Base-by-base conservation (phyloP, 2,329 filamentous ascomycete species). In the Fusarium denticulatum region DNA sequence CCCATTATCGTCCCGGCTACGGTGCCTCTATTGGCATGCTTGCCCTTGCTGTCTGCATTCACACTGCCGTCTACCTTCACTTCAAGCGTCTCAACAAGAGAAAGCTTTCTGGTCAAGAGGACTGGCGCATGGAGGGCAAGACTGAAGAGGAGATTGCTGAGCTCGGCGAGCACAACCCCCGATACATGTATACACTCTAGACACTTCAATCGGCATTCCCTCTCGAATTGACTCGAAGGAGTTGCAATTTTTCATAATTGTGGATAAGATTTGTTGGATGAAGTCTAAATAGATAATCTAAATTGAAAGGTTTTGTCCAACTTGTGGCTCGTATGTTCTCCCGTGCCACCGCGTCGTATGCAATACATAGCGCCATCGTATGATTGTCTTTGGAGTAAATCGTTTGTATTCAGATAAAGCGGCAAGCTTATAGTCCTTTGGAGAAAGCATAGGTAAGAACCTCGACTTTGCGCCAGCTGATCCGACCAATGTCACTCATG, bases 1-100 rank as follows among this genome's bases (percentile, higher is more conserved):
- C 87, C 0, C 79, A 82, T 1, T 90, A 85, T 64, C 77, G 85
- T 15, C 83, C 81, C n/a, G 88, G 88, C 1, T 88, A 89, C 62
- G 85, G 81, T 10, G 86, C 88, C 0, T 86, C 85, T 0, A 82
- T 89, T 71, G 83, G 84, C 1, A 84, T 89, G 81, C 83, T 88
- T 0, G 64, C 60, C 3, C 71, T 83, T 26, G 79, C 82, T 2
- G 71, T 80, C 1, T 24, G 67, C 13, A 77, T 84, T 15, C 79
- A 80, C 50, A 42, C 77, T 9, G 30, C 74, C 3, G 62, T 82
- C 2, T 72, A 72, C 43, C 57, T 79, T 11, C 79, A 82, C 67
- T 83, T 82, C 58, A 73, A 65, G 61, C 66, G 76, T 3, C 73
- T 80, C 28, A 86, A 86, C 71, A 79, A 80, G 60, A 73, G 77